These are phyloP conservation scores for Colletotrichum nymphaeae DNA, from an alignment of 2,329 filamentous ascomycete species.

Conservation along the genomic window DNA sequence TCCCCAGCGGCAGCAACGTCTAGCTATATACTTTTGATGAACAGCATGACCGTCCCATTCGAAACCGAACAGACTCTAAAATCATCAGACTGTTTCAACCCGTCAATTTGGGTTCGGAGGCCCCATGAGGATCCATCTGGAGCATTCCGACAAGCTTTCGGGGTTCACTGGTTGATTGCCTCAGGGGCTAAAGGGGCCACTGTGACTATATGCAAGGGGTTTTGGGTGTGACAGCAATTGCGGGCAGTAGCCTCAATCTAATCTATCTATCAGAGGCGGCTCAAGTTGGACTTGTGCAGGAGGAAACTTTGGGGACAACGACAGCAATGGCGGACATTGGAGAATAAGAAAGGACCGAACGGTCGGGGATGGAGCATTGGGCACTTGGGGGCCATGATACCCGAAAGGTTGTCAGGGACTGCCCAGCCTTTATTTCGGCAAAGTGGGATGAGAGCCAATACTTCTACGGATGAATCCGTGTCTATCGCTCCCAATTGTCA, in stretches of 20 bases:
- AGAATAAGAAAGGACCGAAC: neutral
- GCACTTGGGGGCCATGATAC: neutral
- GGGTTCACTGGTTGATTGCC: neutral
- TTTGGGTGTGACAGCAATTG: neutral
- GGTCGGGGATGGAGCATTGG: neutral
- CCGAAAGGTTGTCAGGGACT: neutral
- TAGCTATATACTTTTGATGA: slow-evolving; percentile 29
- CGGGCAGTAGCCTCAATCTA: neutral
- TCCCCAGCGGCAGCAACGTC: neutral
- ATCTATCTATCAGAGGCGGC: neutral
- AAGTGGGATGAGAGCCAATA: neutral
- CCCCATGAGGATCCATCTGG: neutral
- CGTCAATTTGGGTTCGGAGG: neutral
- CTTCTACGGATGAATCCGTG: neutral
- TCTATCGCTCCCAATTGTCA: neutral
- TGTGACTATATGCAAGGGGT: neutral
- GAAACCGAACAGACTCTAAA: neutral
- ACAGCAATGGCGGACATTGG: neutral
- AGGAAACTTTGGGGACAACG: neutral
- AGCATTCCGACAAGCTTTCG: neutral
- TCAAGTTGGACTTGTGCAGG: neutral
- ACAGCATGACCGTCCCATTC: neutral
- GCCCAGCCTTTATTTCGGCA: neutral
- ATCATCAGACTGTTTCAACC: slow-evolving; percentile 2
- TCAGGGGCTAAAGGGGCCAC: neutral